Conservation (phyloP, 129 eudicot genomes). For the Lonicera japonica region DNA sequence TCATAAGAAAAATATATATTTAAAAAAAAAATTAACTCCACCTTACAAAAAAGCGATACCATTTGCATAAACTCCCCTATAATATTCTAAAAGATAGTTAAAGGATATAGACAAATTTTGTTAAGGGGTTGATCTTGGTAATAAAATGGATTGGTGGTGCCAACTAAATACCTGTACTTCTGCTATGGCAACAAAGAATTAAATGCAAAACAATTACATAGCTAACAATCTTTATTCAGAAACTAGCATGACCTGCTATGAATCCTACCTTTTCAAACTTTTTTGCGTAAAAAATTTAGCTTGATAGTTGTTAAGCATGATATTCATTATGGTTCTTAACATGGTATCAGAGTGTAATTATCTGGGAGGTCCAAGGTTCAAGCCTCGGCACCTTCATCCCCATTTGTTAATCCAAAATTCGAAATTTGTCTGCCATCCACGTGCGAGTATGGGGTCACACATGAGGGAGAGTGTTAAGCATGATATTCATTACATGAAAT, state of each 20-base stretch:
- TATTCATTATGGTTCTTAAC: background rate
- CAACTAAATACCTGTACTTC: background rate
- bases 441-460: no score
- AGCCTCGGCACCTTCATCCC: no score
- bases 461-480: no score
- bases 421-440: no score
- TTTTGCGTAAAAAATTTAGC: background rate
- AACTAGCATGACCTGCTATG: background rate
- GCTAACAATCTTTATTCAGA: background rate
- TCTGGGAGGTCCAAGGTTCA: no score
- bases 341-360: background rate
- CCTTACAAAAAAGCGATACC: background rate
- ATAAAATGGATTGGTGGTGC: background rate
- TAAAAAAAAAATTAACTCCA: background rate
- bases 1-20: constrained; percentile 4
- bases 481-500: background rate
- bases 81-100: background rate
- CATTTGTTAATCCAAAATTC: no score
- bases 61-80: background rate
- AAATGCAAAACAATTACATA: background rate
- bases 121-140: background rate
- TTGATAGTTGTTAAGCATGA: no score
- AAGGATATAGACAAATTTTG: background rate
- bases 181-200: background rate
- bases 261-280: background rate